Evolutionary conservation across 2,329 filamentous ascomycete species (phyloP), one percentile per base, ranked within the genome.

Genomic region (Pseudocercospora vitis): DNA sequence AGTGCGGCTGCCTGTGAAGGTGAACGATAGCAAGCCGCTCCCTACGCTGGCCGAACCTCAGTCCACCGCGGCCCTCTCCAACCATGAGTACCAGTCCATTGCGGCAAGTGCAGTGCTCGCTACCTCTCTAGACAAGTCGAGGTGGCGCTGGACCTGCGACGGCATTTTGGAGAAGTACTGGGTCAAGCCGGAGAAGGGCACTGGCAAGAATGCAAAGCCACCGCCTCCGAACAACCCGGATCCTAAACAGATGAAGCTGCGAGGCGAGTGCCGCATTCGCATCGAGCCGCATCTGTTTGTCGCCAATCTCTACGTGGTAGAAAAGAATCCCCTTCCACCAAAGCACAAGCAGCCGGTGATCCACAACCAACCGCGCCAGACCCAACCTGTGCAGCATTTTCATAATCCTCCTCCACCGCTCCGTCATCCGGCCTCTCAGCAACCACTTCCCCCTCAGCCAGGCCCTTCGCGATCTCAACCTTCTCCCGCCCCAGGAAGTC

Each of bases 251-350:
- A 69, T 69, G 67, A 76, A 71, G 66, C 65, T 85, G 69, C 80
- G 89, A 18, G 89, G 89, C 62, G 81, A 81, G 61, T 84, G 88
- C 57, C 84, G 84, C 28, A 83, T 95, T 57, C 86, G 83, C 18
- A 83, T 91, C 55, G 89, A 91, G 69, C 89, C 89, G 39, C 88
- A 94, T 67, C 81, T 88, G 37, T 83, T 94, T 62, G 87, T 91
- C 61, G 88, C 87, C 12, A 86, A 81, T 42, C 82, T 91, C 76
- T 91, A 80, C 66, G 80, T 81, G 16, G 83, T 90, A 54, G 87
- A 88, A 65, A 85, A 87, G 49, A 76, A 80, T 6, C 29, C 24
- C 12, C 71, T 71, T 51, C 46, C 31, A 31, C 23, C 42, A 16
- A 55, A 58, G 50, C 49, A 53, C 29, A 54, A 51, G 48, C 58